These are phyloP conservation scores for Pseudogymnoascus sp. DNA, from an alignment of 2,329 filamentous ascomycete genomes.

Conservation along the genomic window DNA sequence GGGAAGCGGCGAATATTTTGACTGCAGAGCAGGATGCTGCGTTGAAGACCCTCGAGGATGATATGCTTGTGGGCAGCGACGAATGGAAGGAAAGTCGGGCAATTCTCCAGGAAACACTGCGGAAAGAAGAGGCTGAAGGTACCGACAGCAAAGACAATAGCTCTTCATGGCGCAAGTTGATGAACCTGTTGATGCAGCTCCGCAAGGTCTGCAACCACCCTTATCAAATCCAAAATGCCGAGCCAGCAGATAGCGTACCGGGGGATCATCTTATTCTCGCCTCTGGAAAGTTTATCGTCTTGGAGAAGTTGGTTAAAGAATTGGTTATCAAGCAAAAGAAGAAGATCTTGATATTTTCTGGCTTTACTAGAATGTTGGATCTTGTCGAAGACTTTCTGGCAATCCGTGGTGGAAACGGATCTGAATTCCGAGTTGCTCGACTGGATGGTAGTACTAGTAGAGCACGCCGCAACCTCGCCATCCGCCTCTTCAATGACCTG, in stretches of 20 bases:
- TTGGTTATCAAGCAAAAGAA: slow-evolving; percentile 56
- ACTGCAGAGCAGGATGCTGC: slow-evolving; percentile 29
- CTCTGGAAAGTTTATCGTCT: slow-evolving; percentile 75
- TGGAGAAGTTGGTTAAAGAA: slow-evolving; percentile 79
- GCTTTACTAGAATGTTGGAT: slow-evolving; percentile 82
- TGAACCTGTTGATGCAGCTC: slow-evolving; percentile 91
- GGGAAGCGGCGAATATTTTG: slow-evolving; percentile 28
- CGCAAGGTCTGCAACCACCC: slow-evolving; percentile 92
- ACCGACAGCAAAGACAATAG: slow-evolving; percentile 19
- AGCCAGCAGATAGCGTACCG: slow-evolving; percentile 46
- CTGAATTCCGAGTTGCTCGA: slow-evolving; percentile 65
- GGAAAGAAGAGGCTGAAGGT: slow-evolving; percentile 22
- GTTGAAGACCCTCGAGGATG: slow-evolving; percentile 28
- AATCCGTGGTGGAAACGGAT: slow-evolving; percentile 40
- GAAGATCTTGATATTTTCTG: slow-evolving; percentile 89
- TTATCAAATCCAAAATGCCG: slow-evolving; percentile 35
- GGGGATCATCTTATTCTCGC: slow-evolving; percentile 82
- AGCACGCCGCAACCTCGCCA: slow-evolving; percentile 82
- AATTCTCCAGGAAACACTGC: slow-evolving; percentile 36
- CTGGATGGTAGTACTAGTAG: slow-evolving; percentile 75
- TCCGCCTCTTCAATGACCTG: slow-evolving; percentile 87
- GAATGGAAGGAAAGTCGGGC: slow-evolving; percentile 40
- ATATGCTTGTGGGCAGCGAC: slow-evolving; percentile 25
- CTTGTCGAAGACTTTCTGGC: slow-evolving; percentile 82
- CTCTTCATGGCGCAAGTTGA: slow-evolving; percentile 49